Evolutionary conservation across 1,284 basidiomycete species (phyloP), one percentile per base, ranked within the genome.

Genomic region (Cryptococcus neoformans): DNA sequence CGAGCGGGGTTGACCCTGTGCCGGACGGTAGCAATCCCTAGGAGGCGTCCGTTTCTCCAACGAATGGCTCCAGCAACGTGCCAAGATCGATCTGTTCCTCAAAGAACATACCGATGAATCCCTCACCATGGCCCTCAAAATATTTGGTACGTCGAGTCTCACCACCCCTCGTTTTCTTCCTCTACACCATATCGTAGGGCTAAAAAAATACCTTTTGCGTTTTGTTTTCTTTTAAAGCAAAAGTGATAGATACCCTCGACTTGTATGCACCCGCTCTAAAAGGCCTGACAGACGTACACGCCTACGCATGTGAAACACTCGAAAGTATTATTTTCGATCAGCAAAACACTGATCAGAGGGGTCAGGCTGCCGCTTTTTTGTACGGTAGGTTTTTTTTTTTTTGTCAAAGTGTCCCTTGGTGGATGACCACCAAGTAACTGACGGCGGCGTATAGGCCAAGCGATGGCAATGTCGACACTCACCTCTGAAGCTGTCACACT

Each of bases 241-340:
- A 68, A 50, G 64, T 71, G 8, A 62, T 69, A 17, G 69, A 71
- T 44, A 62, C 62, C 3, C 59, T 71, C 6, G 69, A 69, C 12
- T 45, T 68, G 3, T 69, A 68, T 51, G 58, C 68, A 6, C 69
- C 69, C 0, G 17, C 58, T 2, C 53, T 70, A 21, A 70, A 72
- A 53, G 70, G 70, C 9, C 53, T 72, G 8, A 62, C 57, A 9
- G 65, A 70, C 9, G 64, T 70, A 1, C 70, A 72, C 44, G 59
- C 62, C 4, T 72, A 64, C 48, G 54, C 63, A 1, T 66, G 62
- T 44, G 63, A 66, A 34, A 59, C 59, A 9, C 58, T 72, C 7
- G 67, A 72, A 47, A 56, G 51, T 4, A 47, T 72, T 21, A 62
- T 70, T 4, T 72, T 70, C 44, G 67, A 67, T 52, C 53, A 60